These are phyloP conservation scores for Pythium dissotocum DNA, from an alignment of 352 stramenopile species.

Conservation along the genomic window DNA sequence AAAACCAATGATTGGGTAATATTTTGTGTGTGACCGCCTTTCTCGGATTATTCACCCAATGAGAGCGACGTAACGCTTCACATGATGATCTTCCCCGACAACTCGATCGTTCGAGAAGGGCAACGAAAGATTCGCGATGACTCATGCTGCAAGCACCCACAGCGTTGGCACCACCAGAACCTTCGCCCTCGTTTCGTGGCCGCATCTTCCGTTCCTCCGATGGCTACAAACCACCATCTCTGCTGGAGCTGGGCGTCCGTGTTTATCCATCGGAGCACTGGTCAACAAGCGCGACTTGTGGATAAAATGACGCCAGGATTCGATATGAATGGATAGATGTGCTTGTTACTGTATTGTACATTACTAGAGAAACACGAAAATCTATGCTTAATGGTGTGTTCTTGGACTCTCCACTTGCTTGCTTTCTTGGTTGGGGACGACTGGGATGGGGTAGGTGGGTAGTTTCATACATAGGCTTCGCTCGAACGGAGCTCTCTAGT, in stretches of 20 bases:
- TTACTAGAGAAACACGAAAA: conserved; percentile 23
- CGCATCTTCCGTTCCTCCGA: conserved; percentile 20
- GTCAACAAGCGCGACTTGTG: conserved; percentile 48
- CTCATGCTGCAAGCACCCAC: too few species aligned
- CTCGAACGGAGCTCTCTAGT: conserved; percentile 39
- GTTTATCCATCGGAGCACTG: conserved; percentile 28
- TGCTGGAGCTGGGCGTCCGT: conserved; percentile 39
- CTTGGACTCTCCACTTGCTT: neutral
- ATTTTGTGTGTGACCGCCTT: too few species aligned
- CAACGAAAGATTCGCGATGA: too few species aligned
- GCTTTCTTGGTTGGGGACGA: conserved; percentile 14
- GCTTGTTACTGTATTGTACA: conserved; percentile 23
- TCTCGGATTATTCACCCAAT: too few species aligned
- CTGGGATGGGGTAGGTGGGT: neutral
- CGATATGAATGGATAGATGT: neutral
- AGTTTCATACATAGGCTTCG: conserved; percentile 38
- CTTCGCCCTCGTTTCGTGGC: conserved; percentile 14
- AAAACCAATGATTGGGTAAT: too few species aligned
- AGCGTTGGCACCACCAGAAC: too few species aligned
- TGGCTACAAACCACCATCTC: conserved; percentile 27
- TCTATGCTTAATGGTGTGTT: conserved; percentile 16
- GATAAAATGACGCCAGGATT: conserved; percentile 36
- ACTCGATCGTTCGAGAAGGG: too few species aligned
- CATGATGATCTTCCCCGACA: too few species aligned
- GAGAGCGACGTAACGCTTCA: too few species aligned